These are phyloP conservation scores for Phytophthora pinifolia DNA, from an alignment of 352 stramenopile species.

Conservation along the genomic window DNA sequence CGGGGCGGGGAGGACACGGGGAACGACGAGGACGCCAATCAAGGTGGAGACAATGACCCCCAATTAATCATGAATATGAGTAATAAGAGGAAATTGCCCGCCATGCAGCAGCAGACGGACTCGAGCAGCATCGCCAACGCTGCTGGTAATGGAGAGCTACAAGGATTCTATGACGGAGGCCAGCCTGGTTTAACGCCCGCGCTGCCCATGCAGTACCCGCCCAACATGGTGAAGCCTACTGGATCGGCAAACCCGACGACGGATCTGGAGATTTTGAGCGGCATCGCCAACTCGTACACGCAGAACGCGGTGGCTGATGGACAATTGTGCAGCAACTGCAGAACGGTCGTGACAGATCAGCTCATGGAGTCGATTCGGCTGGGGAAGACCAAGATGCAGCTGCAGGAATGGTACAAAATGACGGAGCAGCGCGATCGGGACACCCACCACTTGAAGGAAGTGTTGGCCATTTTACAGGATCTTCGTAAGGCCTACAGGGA, in stretches of 20 bases:
- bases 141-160: conserved; percentile 36
- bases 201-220: conserved; percentile 65
- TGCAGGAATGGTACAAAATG: conserved; percentile 51
- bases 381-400: conserved; percentile 67
- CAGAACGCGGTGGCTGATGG: conserved; percentile 45
- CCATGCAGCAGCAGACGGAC: conserved; percentile 19
- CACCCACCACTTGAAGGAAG: conserved; percentile 63
- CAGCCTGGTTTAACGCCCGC: conserved; percentile 47
- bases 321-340: conserved; percentile 62
- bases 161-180: conserved; percentile 60
- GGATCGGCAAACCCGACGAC: conserved; percentile 40
- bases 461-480: conserved; percentile 47
- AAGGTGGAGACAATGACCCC: conserved; percentile 16
- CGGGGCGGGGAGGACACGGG: conserved; percentile 28
- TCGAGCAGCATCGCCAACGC: conserved; percentile 3
- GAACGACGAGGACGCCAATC: conserved; percentile 22
- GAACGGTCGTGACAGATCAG: conserved; percentile 67
- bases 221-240: conserved; percentile 22
- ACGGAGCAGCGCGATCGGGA: conserved; percentile 67
- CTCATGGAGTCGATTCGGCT: conserved; percentile 79
- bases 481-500: conserved; percentile 57
- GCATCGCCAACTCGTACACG: conserved; percentile 84
- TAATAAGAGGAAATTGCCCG: conserved; percentile 60
- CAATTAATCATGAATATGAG: conserved; percentile 27
- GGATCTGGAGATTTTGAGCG: conserved; percentile 80